Base-by-base conservation (phyloP, 192 early-diverging fungal species). In the Borealophlyctis nickersoniae region DNA sequence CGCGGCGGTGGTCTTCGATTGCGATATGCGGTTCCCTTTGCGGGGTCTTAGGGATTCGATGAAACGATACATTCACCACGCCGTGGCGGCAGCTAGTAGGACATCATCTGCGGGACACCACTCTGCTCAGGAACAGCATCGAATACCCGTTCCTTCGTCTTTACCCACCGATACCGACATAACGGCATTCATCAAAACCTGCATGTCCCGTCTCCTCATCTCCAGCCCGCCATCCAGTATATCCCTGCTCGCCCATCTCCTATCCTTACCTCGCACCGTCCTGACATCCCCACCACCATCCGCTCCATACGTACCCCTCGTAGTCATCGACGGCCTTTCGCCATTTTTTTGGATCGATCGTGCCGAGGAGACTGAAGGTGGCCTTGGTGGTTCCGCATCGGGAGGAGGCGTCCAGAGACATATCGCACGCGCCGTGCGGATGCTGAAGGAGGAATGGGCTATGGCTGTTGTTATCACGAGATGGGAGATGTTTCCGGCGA, bases 401-500 rank as follows among this genome's bases (percentile, higher is more conserved):
- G n/a, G n/a, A n/a, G n/a, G n/a, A n/a, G n/a, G n/a, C n/a, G 19
- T 45, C 7, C 39, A 45, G 39, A 45, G 39, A 19, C 39, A 45
- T 45, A 13, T 45, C 9, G 39, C 39, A 45, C 7, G 39, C 9
- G 39, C 19, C 9, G 39, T 45, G 39, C 7, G 19, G 39, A 45
- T 45, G 39, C 19, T 45, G 39, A 45, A 45, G 39, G 39, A 45
- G 39, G 39, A 45, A 19, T 45, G 39, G 39, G 7, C 19, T 7
- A 19, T 45, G 39, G 39, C 39, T 7, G 39, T 45, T 45, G 39
- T 45, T 7, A 19, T 45, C 9, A 13, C 9, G 7, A 45, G 19
- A 19, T 45, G 39, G 39, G 39, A 45, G 39, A 45, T 45, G 39
- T 45, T 45, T 45, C 39, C 39, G 39, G 39, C 39, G 7, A 45